A percentile compares a stretch with the other conserved stretches of the same genome.
Conservation (phyloP, 140 eudicot genomes). For the Flaveria floridana region DNA sequence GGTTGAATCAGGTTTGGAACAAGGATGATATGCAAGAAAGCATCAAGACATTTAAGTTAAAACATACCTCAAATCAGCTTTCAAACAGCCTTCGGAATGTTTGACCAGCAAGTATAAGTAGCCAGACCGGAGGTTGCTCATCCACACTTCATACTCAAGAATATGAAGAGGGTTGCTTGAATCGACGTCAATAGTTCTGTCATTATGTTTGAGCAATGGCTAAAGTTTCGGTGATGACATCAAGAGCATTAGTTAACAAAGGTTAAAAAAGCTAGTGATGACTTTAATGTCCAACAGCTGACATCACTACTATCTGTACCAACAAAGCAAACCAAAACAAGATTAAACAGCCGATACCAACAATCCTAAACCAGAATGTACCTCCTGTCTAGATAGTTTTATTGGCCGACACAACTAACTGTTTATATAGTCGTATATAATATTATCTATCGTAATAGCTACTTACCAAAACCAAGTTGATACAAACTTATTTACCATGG, state of each 20-base stretch:
- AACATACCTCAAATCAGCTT: constrained; percentile 59
- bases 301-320: constrained; percentile 56
- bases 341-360: constrained; percentile 44
- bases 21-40: constrained; percentile 12
- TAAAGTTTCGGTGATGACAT: constrained; percentile 38
- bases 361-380: no score
- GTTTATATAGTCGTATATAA: constrained; percentile 24
- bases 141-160: constrained; percentile 32
- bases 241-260: constrained; percentile 61
- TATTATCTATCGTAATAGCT: constrained; percentile 27
- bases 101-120: constrained; percentile 46
- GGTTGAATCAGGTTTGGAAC: constrained; percentile 17
- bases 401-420: constrained; percentile 30
- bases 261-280: constrained; percentile 48
- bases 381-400: constrained; percentile 11
- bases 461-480: constrained; percentile 40
- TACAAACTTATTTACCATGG: constrained; percentile 63
- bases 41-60: constrained; percentile 24
- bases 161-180: constrained; percentile 39
- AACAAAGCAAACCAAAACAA: constrained; percentile 53
- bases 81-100: constrained; percentile 35
- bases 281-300: constrained; percentile 52
- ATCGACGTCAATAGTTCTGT: constrained; percentile 37
- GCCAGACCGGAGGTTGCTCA: constrained; percentile 25
- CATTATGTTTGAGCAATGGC: constrained; percentile 4